These are phyloP conservation scores for Aureobasidium namibiae DNA, from an alignment of 2,329 filamentous ascomycete genomes.

Conservation along the genomic window DNA sequence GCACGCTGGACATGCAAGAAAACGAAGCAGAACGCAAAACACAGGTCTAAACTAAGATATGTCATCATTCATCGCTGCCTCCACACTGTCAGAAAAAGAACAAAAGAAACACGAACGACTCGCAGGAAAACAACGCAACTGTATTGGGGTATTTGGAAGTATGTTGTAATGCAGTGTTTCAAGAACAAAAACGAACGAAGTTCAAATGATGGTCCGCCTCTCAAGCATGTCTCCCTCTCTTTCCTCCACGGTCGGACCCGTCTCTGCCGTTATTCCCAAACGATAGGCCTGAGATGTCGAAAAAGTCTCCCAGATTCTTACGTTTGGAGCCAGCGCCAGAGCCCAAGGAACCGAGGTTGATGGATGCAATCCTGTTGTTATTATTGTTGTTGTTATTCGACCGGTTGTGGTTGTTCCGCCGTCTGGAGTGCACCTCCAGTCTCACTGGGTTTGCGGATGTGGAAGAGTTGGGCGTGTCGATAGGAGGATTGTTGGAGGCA, in stretches of 20 bases:
- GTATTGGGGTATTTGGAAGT: constrained; percentile 1
- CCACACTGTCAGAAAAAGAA: neutral
- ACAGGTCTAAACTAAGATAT: neutral
- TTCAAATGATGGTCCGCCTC: constrained; percentile 2
- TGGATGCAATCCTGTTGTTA: constrained; percentile 23
- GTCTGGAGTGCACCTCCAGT: constrained; percentile 17
- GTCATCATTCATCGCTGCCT: constrained; percentile 6
- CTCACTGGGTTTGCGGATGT: constrained; percentile 19
- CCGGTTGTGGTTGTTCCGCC: constrained; percentile 19
- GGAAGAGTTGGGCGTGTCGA: constrained; percentile 37
- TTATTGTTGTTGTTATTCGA: constrained; percentile 28
- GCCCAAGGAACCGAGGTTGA: constrained; percentile 41
- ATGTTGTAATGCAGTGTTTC: neutral
- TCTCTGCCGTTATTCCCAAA: constrained; percentile 50
- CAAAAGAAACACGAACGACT: neutral
- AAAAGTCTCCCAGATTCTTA: constrained; percentile 65
- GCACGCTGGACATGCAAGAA: neutral
- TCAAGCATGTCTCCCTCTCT: constrained; percentile 28
- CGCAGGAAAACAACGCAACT: neutral
- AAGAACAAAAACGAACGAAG: neutral
- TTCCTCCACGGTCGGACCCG: constrained; percentile 24
- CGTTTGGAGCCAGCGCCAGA: constrained; percentile 63
- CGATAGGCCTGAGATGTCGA: constrained; percentile 58
- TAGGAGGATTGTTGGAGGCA: constrained; percentile 18
- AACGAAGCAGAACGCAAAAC: neutral